These are phyloP conservation scores for Auricularia sp. DNA, from an alignment of 768 basidiomycete genomes.

Conservation along the genomic window DNA sequence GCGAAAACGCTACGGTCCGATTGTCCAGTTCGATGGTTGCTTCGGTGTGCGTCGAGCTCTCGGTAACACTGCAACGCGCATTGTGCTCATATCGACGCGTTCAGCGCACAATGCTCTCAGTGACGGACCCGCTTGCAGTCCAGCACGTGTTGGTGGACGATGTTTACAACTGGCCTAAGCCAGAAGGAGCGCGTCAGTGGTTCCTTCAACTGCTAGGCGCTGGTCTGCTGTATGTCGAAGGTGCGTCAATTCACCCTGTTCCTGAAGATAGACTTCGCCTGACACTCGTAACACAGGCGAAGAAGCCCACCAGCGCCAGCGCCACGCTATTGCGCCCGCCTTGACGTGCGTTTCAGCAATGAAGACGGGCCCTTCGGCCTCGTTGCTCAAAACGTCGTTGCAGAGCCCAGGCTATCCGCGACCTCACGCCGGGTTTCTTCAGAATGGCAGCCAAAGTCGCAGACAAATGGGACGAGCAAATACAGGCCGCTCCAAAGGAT, in stretches of 20 bases:
- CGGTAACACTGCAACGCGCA: neutral
- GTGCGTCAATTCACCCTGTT: constrained; percentile 16
- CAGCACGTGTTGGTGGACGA: constrained; percentile 44
- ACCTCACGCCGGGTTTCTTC: constrained; percentile 10
- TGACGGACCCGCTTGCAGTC: constrained; percentile 45
- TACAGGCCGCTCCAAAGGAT: constrained; percentile 7
- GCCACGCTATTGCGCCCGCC: constrained; percentile 4
- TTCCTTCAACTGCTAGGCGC: constrained; percentile 50
- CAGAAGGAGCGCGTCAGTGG: constrained; percentile 52
- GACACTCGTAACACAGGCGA: constrained; percentile 1
- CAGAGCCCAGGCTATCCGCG: constrained; percentile 7
- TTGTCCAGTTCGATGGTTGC: constrained; percentile 46
- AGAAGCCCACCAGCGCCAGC: constrained; percentile 9
- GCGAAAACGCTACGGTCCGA: constrained; percentile 42
- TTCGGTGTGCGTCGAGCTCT: constrained; percentile 34
- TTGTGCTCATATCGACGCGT: constrained; percentile 5
- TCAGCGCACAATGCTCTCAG: constrained; percentile 47
- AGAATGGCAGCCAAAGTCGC: constrained; percentile 8
- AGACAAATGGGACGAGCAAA: constrained; percentile 7
- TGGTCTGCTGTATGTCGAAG: constrained; percentile 60
- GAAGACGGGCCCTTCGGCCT: too few species aligned
- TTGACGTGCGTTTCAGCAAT: neutral
- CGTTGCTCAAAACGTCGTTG: neutral
- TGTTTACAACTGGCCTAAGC: constrained; percentile 51
- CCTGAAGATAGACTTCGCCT: neutral